Conservation (phyloP, 345 rosid genomes). For the Eucalyptus rudis region DNA sequence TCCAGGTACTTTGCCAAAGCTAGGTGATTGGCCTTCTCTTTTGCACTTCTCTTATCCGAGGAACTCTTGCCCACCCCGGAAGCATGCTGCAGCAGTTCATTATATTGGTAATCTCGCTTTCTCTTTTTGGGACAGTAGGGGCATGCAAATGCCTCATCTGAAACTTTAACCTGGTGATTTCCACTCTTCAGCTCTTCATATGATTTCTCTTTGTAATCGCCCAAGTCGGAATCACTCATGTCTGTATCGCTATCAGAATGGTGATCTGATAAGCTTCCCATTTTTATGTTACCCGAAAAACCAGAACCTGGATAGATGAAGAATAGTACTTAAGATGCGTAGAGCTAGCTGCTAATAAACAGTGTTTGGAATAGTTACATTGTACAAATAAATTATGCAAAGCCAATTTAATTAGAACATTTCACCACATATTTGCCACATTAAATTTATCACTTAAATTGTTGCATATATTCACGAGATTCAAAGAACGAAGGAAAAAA, state of each 20-base stretch:
- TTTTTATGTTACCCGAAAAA: not conserved
- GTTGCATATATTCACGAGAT: not conserved
- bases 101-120: constrained; percentile 47
- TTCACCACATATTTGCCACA: not conserved
- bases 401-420: not conserved
- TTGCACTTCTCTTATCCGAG: constrained; percentile 56
- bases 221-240: constrained; percentile 19
- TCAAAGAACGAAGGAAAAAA: not conserved
- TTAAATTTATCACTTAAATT: not conserved
- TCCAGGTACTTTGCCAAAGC: constrained; percentile 70
- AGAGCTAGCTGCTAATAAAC: not conserved
- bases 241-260: not conserved
- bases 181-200: constrained; percentile 74
- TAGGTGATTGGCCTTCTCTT: constrained; percentile 74
- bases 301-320: not conserved
- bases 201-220: constrained; percentile 25
- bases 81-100: constrained; percentile 90
- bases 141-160: constrained; percentile 51
- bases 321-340: not conserved
- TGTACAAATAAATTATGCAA: not conserved
- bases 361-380: not conserved
- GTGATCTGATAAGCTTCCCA: constrained; percentile 1
- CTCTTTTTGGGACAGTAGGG: constrained; percentile 75
- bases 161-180: constrained; percentile 32
- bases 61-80: constrained; percentile 82